phyloP scores from a whole-genome alignment of 75 land plant genomes.

The Picea glauca region DNA sequence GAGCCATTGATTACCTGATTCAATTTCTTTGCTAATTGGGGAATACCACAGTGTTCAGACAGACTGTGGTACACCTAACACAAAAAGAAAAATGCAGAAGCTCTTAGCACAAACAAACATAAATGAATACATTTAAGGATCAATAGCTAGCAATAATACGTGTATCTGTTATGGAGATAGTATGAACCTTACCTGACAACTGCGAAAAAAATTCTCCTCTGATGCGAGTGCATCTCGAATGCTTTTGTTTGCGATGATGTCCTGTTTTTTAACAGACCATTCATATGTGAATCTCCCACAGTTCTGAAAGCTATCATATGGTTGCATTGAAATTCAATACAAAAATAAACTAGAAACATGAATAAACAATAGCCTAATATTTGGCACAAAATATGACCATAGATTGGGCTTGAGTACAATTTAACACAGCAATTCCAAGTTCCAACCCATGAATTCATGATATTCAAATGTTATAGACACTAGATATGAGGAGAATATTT shows the following conservation, averaged over 20 bases:
- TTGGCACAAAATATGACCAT: neutral
- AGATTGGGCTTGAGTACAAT: neutral
- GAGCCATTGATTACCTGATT: conserved; percentile 53
- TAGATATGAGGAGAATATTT: neutral
- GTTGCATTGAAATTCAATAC: too few species aligned
- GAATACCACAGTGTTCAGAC: conserved; percentile 84
- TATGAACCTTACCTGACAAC: conserved; percentile 50
- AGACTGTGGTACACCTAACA: conserved; percentile 77
- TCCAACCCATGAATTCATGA: neutral
- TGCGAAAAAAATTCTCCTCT: conserved; percentile 86
- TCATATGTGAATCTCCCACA: neutral
- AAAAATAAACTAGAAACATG: neutral
- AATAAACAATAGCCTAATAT: neutral
- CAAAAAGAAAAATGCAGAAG: neutral
- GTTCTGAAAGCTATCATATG: neutral
- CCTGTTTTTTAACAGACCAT: conserved; percentile 34
- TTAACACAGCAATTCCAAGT: neutral
- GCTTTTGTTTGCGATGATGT: conserved; percentile 59
- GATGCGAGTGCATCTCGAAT: conserved; percentile 79
- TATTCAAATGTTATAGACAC: too few species aligned
- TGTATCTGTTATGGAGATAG: neutral
- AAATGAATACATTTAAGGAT: neutral
- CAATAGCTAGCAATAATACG: conserved; percentile 1
- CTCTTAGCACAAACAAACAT: neutral
- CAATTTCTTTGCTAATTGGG: conserved; percentile 92